Evolutionary conservation across 768 basidiomycete genomes (phyloP).

Genomic region (Paxillus involutus): DNA sequence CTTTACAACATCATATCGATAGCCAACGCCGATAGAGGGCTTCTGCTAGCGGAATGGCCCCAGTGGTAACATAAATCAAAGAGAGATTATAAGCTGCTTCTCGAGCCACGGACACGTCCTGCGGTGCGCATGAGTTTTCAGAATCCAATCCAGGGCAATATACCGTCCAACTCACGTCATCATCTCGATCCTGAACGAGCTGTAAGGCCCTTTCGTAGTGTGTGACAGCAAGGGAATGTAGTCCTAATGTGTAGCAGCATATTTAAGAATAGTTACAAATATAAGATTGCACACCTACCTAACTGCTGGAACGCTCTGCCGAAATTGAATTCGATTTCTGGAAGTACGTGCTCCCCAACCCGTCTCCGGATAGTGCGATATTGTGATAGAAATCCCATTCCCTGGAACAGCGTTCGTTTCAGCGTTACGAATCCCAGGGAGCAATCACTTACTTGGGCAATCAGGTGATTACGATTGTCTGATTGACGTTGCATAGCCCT

Average conservation of each 20-base stretch:
- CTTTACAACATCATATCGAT: constrained; percentile 49
- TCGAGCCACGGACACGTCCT: constrained; percentile 56
- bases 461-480: constrained; percentile 89
- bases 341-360: constrained; percentile 38
- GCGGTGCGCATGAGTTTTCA: constrained; percentile 13
- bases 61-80: constrained; percentile 77
- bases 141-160: too few species aligned
- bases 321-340: constrained; percentile 93
- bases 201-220: constrained; percentile 82
- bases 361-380: constrained; percentile 68
- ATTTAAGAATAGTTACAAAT: background rate
- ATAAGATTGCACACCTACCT: constrained; percentile 45
- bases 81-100: constrained; percentile 91
- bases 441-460: constrained; percentile 56
- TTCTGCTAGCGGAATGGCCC: constrained; percentile 69
- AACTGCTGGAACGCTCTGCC: constrained; percentile 90
- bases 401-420: constrained; percentile 41
- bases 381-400: constrained; percentile 77
- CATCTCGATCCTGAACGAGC: constrained; percentile 45
- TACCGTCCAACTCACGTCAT: constrained; percentile 29
- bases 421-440: background rate
- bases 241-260: constrained; percentile 44
- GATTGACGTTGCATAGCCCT: constrained; percentile 92
- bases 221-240: constrained; percentile 76
- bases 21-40: constrained; percentile 77